These are phyloP conservation scores for Pseudocercospora musae DNA, from an alignment of 2,329 filamentous ascomycete genomes.

Conservation along the genomic window DNA sequence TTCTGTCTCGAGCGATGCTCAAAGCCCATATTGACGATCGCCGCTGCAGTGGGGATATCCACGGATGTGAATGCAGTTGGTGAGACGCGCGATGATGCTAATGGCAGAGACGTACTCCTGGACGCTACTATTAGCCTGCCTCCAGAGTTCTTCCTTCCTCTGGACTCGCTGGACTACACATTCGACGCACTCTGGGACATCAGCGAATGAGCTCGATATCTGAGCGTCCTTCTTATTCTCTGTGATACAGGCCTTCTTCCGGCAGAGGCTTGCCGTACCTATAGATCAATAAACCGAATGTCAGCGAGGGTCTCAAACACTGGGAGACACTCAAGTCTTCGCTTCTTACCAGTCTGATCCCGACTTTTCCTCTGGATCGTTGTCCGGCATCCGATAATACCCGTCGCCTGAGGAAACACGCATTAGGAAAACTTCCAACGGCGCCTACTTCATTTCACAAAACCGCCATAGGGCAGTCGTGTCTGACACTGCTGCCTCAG, in stretches of 20 bases:
- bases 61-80: background rate
- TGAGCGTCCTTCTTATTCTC: background rate
- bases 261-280: constrained; percentile 30
- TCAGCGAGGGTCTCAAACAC: background rate
- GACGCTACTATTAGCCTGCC: background rate
- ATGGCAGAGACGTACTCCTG: background rate
- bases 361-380: constrained; percentile 34
- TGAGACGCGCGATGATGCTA: background rate
- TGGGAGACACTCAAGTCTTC: too few relatives aligned
- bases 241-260: constrained; percentile 24
- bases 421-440: too few relatives aligned
- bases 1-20: constrained; percentile 50
- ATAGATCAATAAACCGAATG: background rate
- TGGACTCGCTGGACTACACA: constrained; percentile 16
- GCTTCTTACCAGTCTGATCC: constrained; percentile 26
- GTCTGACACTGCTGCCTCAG: too few relatives aligned
- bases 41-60: constrained; percentile 16
- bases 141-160: constrained; percentile 8
- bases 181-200: constrained; percentile 18
- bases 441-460: too few relatives aligned
- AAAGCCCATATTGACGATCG: constrained; percentile 38
- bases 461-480: too few relatives aligned
- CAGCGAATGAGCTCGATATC: background rate
- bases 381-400: constrained; percentile 35
- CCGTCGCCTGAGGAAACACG: too few relatives aligned